Evolutionary conservation across 2,329 filamentous ascomycete genomes (phyloP), one percentile per base, ranked within the genome.

Genomic region (Aspergillus sp.): DNA sequence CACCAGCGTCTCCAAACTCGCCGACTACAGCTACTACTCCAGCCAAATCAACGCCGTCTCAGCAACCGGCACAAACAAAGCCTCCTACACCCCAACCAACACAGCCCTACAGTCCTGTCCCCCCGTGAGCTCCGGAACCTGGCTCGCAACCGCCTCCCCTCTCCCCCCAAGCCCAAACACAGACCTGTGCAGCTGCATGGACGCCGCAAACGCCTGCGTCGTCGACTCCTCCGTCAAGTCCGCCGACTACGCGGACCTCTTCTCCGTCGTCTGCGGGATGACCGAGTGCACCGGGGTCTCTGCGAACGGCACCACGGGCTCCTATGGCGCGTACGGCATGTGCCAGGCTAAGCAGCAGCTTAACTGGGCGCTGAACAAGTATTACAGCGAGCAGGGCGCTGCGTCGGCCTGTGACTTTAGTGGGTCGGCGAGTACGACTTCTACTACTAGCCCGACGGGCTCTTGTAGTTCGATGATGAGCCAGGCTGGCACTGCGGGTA

Each of bases 101-200:
- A 86, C 84, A 48, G 79, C 86, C 19, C 82, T 84, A 50, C 80
- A 80, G 55, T 72, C 83, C 27, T 98, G 93, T 84, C 93, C 93
- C 15, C 77, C 78, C 6, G 77, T 87, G 53, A 79, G 76, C 65
- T 66, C 76, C 43, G 79, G 41, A 17, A 35, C 76, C 68, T 98
- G 95, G 93, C 77, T 81, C 62, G 89, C 90, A 52, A 81, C 84
- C 11, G 54, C 67, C 62, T 62, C 65, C 2, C 81, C 84, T 21
- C 89, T 98, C 19, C 95, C 93, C 23, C 93, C 93, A 5, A 85
- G 84, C 5, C 91, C 91, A 58, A 90, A 97, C 77, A 69, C 83
- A 51, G 69, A 84, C 46, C 86, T 96, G 43, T 98, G 93, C 82
- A 76, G 80, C 55, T 99, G 95, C 84, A 96, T 96, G 89, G 82